A percentile compares a stretch with the other conserved stretches of the same genome.
Conservation (phyloP, 75 land plant species). For the Pseudotsuga menziesii region DNA sequence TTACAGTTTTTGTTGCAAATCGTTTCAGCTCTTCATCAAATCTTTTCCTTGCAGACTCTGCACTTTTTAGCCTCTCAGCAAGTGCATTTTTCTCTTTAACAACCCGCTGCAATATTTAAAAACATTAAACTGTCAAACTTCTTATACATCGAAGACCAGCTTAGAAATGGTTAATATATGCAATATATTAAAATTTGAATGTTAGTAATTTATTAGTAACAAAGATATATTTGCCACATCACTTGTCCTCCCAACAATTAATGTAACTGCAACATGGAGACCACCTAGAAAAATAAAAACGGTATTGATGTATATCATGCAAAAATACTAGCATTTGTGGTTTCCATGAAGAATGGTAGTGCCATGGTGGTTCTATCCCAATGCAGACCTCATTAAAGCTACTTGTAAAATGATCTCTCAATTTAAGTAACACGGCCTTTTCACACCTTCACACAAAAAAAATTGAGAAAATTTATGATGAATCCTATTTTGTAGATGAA, state of each 20-base stretch:
- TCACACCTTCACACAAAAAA: too few species aligned
- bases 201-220: not conserved
- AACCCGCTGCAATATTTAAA: slow-evolving; percentile 29
- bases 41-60: slow-evolving; percentile 37
- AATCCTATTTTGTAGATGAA: too few species aligned
- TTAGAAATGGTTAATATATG: not conserved
- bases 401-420: too few species aligned
- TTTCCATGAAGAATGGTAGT: not conserved
- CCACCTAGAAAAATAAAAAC: not conserved
- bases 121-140: not conserved
- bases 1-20: slow-evolving; percentile 38
- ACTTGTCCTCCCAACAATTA: not conserved
- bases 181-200: not conserved
- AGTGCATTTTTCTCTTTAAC: slow-evolving; percentile 47
- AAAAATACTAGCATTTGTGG: not conserved
- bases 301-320: not conserved
- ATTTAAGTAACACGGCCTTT: too few species aligned
- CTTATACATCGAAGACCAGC: not conserved
- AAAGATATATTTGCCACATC: slow-evolving; percentile 1
- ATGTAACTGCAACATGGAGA: not conserved
- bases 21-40: slow-evolving; percentile 52
- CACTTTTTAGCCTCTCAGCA: slow-evolving; percentile 47
- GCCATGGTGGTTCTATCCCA: too few species aligned
- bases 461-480: too few species aligned
- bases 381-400: too few species aligned